A percentile compares a stretch with the other conserved stretches of the same genome.
These are phyloP conservation scores for Puccinellia tenuiflora DNA, from an alignment of 176 grass and related monocot species.

Conservation along the genomic window DNA sequence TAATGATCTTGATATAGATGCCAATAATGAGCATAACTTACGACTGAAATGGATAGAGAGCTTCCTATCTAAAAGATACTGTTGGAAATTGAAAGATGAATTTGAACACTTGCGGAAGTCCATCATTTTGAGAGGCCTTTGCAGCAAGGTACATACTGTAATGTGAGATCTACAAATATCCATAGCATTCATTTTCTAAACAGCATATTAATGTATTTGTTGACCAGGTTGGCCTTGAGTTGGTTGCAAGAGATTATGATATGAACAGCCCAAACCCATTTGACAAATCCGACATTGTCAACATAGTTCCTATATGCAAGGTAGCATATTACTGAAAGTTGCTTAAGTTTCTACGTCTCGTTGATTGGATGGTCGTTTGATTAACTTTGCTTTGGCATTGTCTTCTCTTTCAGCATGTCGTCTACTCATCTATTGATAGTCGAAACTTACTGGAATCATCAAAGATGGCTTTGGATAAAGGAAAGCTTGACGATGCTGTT, in stretches of 20 bases:
- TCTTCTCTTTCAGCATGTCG: conserved; percentile 62
- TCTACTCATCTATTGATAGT: conserved; percentile 81
- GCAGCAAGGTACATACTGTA: conserved; percentile 65
- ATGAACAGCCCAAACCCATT: conserved; percentile 89
- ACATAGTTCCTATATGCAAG: conserved; percentile 93
- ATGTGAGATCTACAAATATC: neutral
- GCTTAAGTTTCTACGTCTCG: neutral
- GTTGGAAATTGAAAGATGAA: conserved; percentile 77
- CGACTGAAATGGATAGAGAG: conserved; percentile 71
- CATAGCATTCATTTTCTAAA: neutral
- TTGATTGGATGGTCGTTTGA: neutral
- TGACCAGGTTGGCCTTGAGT: conserved; percentile 89
- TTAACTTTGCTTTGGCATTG: neutral
- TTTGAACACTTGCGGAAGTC: conserved; percentile 78
- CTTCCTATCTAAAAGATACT: conserved; percentile 84
- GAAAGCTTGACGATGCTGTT: conserved; percentile 94
- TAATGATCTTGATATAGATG: conserved; percentile 36
- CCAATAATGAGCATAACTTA: conserved; percentile 43
- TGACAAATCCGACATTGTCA: conserved; percentile 89
- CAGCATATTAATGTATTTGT: conserved; percentile 22
- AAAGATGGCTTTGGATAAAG: conserved; percentile 97
- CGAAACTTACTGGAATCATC: conserved; percentile 95
- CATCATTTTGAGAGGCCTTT: conserved; percentile 90
- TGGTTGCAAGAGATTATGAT: conserved; percentile 90
- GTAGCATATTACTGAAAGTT: conserved; percentile 42